phyloP scores from a whole-genome alignment of 768 basidiomycete species.

The Hortiboletus flavorubellus region DNA sequence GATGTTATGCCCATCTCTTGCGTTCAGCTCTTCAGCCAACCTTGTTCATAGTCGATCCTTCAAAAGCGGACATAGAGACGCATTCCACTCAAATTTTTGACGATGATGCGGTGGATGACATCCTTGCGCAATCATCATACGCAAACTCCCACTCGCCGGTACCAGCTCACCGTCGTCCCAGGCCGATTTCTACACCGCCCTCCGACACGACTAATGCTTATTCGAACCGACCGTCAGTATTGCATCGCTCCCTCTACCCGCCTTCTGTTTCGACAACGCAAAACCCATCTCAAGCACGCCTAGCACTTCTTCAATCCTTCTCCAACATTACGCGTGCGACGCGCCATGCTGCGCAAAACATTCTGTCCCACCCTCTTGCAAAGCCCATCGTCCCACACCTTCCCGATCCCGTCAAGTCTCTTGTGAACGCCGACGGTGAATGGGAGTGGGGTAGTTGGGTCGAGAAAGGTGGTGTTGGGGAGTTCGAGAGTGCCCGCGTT shows the following conservation, averaged over 20 bases:
- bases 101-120: constrained; percentile 86
- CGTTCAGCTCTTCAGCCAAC: constrained; percentile 83
- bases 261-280: constrained; percentile 50
- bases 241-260: constrained; percentile 69
- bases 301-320: constrained; percentile 88
- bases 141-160: constrained; percentile 77
- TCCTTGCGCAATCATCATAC: constrained; percentile 75
- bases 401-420: constrained; percentile 87
- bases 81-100: constrained; percentile 83
- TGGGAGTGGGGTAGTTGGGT: constrained; percentile 94
- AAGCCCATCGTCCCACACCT: constrained; percentile 96
- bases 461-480: constrained; percentile 88
- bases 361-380: constrained; percentile 92
- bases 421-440: constrained; percentile 88
- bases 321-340: constrained; percentile 93
- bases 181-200: constrained; percentile 49
- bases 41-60: constrained; percentile 90
- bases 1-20: constrained; percentile 74
- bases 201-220: constrained; percentile 46
- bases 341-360: constrained; percentile 90
- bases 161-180: constrained; percentile 77
- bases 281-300: constrained; percentile 67
- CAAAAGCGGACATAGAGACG: constrained; percentile 85
- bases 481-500: constrained; percentile 94
- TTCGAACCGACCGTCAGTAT: constrained; percentile 66